Base-by-base conservation (phyloP, 2,329 filamentous ascomycete species). In the Byssochlamys sp. region DNA sequence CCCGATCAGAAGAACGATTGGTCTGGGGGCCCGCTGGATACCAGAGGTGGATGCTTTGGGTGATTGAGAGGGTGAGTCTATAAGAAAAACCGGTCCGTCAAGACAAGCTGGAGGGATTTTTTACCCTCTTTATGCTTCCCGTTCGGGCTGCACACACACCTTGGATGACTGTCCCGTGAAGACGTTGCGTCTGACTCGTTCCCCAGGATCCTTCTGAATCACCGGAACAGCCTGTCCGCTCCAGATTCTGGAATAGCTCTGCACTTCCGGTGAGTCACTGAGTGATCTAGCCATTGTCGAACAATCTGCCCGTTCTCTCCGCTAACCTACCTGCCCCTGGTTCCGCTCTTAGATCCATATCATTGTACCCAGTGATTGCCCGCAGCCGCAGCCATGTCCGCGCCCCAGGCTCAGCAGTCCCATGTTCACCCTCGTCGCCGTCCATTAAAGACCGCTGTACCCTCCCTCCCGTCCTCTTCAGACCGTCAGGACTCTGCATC, bases 351-450 rank as follows among this genome's bases (percentile, higher is more conserved):
- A 51, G 49, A 51, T 51, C 27, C 49, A 14, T 59, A 58, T 57
- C 55, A 33, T 59, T n/a, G 29, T 31, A 31, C 29, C 54, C 54
- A 54, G 57, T 57, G 55, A 57, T 10, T 52, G 39, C 51, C 25
- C 58, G 53, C 39, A 39, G 60, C 62, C 26, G 54, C 52, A 57
- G 69, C 65, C 63, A 73, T 72, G 70, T 67, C 69, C 39, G 58
- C 61, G 54, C 55, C 65, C 31, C 62, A 67, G 56, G 57, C 62
- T 55, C 65, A 67, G 26, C 58, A 58, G 52, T 55, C 61, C 56
- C 66, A 66, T 59, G 52, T 65, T 57, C 66, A 73, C 57, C 71
- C 70, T 45, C 73, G 73, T 52, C 71, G 72, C 33, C 71, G 71
- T 54, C 64, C 69, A 58, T 65, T 71, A 65, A 69, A 66, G 57